phyloP scores from a whole-genome alignment of 805 yeast species.

The Saccharomycopsis sp. region DNA sequence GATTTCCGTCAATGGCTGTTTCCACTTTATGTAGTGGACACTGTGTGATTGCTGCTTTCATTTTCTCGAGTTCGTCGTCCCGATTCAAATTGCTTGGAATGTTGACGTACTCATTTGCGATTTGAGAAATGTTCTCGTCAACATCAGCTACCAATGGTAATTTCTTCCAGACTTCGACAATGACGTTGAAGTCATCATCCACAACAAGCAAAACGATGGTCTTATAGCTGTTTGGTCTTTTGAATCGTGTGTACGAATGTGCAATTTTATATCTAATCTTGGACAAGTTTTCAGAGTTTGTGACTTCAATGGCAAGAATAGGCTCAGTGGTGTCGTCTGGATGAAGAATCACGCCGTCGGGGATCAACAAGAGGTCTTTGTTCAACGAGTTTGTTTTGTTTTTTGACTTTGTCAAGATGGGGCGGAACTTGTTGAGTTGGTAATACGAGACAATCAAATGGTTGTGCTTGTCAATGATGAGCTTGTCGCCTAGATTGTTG shows the following conservation, averaged over 20 bases:
- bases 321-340: constrained; percentile 13
- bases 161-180: constrained; percentile 18
- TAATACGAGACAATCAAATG: constrained; percentile 14
- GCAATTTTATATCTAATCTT: constrained; percentile 15
- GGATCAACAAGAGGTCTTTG: constrained; percentile 14
- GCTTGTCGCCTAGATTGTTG: background rate
- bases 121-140: background rate
- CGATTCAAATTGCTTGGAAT: constrained; percentile 10
- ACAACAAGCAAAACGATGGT: constrained; percentile 13
- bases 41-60: constrained; percentile 7
- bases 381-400: constrained; percentile 14
- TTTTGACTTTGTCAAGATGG: constrained; percentile 14
- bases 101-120: constrained; percentile 8
- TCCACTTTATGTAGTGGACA: too few species aligned
- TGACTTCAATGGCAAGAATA: constrained; percentile 15
- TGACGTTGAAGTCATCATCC: constrained; percentile 11
- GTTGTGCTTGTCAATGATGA: background rate
- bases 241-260: constrained; percentile 16
- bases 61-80: constrained; percentile 8
- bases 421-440: constrained; percentile 14
- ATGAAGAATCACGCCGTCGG: constrained; percentile 19
- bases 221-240: constrained; percentile 14
- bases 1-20: background rate
- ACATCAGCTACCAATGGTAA: constrained; percentile 12
- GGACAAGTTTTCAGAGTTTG: constrained; percentile 5